Percentiles rank a stretch among this genome's conserved stretches.
Evolutionary conservation across 2,329 filamentous ascomycete species (phyloP).

Genomic region (Sporothrix humicola): DNA sequence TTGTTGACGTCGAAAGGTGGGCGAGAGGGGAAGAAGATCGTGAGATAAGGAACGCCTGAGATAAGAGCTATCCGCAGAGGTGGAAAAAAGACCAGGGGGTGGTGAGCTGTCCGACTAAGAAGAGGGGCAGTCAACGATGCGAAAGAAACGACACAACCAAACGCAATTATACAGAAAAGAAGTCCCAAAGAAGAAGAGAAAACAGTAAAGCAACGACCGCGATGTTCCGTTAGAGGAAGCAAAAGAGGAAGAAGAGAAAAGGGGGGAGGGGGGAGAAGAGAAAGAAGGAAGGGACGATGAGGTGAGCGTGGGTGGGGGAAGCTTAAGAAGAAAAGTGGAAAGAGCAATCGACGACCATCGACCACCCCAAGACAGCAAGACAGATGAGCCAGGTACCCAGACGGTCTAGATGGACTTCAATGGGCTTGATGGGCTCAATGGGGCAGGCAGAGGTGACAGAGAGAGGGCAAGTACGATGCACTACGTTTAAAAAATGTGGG

Average conservation of each 20-base stretch:
- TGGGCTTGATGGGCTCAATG: too few species aligned
- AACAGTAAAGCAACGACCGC: not conserved
- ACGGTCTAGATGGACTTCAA: conserved; percentile 10
- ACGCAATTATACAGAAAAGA: conserved; percentile 1
- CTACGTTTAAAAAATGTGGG: conserved; percentile 14
- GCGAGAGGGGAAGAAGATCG: not conserved
- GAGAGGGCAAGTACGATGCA: conserved; percentile 13
- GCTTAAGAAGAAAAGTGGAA: conserved; percentile 25
- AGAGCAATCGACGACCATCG: not conserved
- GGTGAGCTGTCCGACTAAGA: not conserved
- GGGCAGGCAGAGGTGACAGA: conserved; percentile 8
- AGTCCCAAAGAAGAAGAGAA: not conserved
- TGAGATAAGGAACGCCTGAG: conserved; percentile 22
- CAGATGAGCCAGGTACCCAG: not conserved
- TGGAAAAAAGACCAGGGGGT: not conserved
- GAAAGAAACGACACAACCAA: conserved; percentile 25
- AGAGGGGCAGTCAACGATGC: conserved; percentile 13
- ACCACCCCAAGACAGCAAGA: not conserved
- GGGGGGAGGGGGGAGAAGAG: not conserved
- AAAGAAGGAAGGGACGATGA: conserved; percentile 4
- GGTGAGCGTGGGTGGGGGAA: conserved; percentile 17
- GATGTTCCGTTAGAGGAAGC: not conserved
- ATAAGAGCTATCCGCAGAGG: conserved; percentile 24
- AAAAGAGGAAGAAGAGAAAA: not conserved
- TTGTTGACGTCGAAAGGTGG: not conserved